Evolutionary conservation across 345 rosid species (phyloP), one percentile per base, ranked within the genome.

Genomic region (Turnera subulata): DNA sequence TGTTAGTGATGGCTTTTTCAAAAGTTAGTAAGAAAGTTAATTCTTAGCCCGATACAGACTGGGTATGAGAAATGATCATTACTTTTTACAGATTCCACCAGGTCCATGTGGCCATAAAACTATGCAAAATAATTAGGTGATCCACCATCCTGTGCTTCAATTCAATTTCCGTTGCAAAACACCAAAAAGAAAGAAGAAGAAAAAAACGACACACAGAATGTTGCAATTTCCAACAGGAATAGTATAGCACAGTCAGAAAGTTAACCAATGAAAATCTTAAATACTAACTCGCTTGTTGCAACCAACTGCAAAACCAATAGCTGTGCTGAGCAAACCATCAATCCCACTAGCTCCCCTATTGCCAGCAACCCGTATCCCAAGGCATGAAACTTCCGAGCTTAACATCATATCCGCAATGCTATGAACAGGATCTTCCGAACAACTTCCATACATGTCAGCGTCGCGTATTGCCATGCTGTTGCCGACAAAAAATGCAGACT

Each of bases 291-390:
- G 83, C 75, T 75, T 86, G 55, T 83, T 80, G 87, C 92, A 76
- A 49, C 98, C 98, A 17, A 82, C 77, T 53, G 98, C 95, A 74
- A 86, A 92, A 73, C 98, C 98, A 63, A 80, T 42, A 50, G 96
- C 95, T 18, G 96, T 78, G 74, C 98, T 88, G 53, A 92, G 85
- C 84, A 92, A 82, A 61, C 98, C 98, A 61, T 88, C 98, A 73
- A 92, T 92, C 57, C 98, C 98, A 73, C 98, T 92, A 59, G 96
- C 98, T 75, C 98, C 98, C 76, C 96, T 81, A 73, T 92, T 92
- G 73, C 89, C 98, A 64, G 83, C 84, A 61, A 88, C 95, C 25
- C 58, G 79, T 71, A 89, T 75, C 73, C 84, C 68, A 53, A 76
- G 86, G 70, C 67, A 81, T 23, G 78, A 76, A 55, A 77, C 67